Evolutionary conservation across 116 monocot genomes (phyloP), one percentile per base, ranked within the genome.

Genomic region (Cymodocea nodosa): DNA sequence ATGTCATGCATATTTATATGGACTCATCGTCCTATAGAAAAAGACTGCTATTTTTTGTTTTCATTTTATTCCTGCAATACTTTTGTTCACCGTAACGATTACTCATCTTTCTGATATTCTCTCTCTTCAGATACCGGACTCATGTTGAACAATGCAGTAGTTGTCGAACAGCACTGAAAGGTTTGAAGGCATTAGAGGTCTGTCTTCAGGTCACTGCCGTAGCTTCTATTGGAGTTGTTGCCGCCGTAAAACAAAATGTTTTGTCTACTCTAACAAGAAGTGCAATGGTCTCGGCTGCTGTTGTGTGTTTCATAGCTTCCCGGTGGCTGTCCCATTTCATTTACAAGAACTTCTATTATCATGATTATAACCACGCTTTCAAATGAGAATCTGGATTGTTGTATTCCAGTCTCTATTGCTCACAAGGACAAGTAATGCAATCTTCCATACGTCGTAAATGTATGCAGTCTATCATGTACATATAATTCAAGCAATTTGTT

Each of bases 321-420:
- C 80, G 66, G 53, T 94, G 94, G 90, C 72, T 94, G 4, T 84
- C 87, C 57, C 76, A 79, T 50, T 94, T 87, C 79, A 83, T 90
- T 61, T 71, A 85, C 64, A 94, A 84, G 66, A 90, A 50, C 60
- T 94, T 94, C 69, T 90, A 94, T 57, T 94, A 75, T 71, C 94
- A 94, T 73, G 94, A 94, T 55, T 94, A 94, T 55, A 75, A 81
- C 68, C 94, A 94, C 72, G 89, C 94, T 67, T 77, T 89, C 58
- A 73, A 23, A 66, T 93, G 74, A 87, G 63, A 39, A 8, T n/a
- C 2, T 30, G 30, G 30, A 30, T 30, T 30, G 30, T 30, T 30
- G 30, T 30, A 30, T 30, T 30, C 30, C 30, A 30, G 30, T 1
- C 30, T 3, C 30, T 30, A 30, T 30, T 30, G 30, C 30, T 30